Base-by-base conservation (phyloP, 306 rosid genomes). In the Gleditsia sinensis region DNA sequence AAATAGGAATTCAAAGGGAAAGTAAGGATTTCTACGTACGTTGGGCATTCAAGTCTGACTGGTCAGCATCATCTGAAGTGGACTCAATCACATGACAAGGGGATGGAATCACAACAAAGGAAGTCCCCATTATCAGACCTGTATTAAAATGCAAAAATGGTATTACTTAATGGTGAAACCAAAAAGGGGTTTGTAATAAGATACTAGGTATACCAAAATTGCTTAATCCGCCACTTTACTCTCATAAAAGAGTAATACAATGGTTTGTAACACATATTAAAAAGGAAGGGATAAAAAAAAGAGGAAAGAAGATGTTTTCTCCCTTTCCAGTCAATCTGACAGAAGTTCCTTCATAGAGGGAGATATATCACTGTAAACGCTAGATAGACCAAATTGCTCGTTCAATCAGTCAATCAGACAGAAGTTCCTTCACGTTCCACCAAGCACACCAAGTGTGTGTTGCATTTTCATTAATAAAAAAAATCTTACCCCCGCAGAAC, bases 121-220 rank as follows among this genome's bases (percentile, higher is more conserved):
- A 84, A 69, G 80, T 83, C 43, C 89, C 94, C 84, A 89, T 80
- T 65, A 88, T 51, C 36, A 87, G 78, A 79, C 97, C 94, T 91
- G 87, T 49, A 80, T 51, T 9, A 36, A 82, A 78, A 50, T 58
- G 69, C 72, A 66, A 67, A 54, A 66, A 83, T 54, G 12, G 46
- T 59, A 37, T 63, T 64, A 37, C 45, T 46, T 66, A 60, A 14
- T 32, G 36, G 58, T 56, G 45, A 67, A 67, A 48, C 63, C 67
- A 62, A n/a, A 39, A 23, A 58, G 23, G 25, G 27, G 14, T 55
- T 57, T 67, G 40, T 24, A 68, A 68, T 21, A 30, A 40, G 46
- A 51, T n/a, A 43, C 12, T 37, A 34, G 75, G 62, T 55, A 55
- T 33, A 39, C 51, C 51, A 19, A 72, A 70, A 63, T 51, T 73